phyloP scores from a whole-genome alignment of 192 early-diverging fungal species.

The Allomyces arbusculus region DNA sequence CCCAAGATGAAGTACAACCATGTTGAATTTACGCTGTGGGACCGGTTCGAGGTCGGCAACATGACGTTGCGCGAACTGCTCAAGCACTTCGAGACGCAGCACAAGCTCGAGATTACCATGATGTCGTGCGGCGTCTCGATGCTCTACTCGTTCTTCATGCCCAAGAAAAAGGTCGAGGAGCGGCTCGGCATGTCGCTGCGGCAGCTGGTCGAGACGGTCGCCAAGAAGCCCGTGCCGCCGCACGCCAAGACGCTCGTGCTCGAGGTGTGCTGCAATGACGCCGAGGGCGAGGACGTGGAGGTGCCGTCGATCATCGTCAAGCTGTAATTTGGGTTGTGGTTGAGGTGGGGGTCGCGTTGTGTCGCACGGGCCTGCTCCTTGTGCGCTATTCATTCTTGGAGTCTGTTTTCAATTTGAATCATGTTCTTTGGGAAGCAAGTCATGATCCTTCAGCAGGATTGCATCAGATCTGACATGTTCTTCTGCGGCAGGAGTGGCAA shows the following conservation, averaged over 20 bases:
- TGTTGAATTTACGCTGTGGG: slow-evolving; percentile 78
- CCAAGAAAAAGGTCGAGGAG: slow-evolving; percentile 66
- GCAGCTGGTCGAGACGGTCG: slow-evolving; percentile 52
- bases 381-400: too few species aligned
- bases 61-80: slow-evolving; percentile 77
- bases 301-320: slow-evolving; percentile 13
- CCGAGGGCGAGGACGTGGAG: slow-evolving; percentile 67
- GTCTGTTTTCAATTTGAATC: too few species aligned
- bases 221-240: slow-evolving; percentile 67
- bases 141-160: slow-evolving; percentile 80
- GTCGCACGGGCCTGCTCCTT: too few species aligned
- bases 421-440: too few species aligned
- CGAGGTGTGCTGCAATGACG: slow-evolving; percentile 72
- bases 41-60: slow-evolving; percentile 76
- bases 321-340: background rate
- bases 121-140: slow-evolving; percentile 76
- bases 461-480: too few species aligned
- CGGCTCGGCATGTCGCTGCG: slow-evolving; percentile 59
- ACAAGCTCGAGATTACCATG: slow-evolving; percentile 82
- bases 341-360: too few species aligned
- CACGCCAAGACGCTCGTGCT: slow-evolving; percentile 73
- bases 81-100: slow-evolving; percentile 56
- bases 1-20: slow-evolving; percentile 74
- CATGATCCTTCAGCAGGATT: too few species aligned
- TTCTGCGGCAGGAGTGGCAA: too few species aligned